Evolutionary conservation across 371 early-diverging fungal species (phyloP), one percentile per base, ranked within the genome.

Genomic region (Mucor lusitanicus): DNA sequence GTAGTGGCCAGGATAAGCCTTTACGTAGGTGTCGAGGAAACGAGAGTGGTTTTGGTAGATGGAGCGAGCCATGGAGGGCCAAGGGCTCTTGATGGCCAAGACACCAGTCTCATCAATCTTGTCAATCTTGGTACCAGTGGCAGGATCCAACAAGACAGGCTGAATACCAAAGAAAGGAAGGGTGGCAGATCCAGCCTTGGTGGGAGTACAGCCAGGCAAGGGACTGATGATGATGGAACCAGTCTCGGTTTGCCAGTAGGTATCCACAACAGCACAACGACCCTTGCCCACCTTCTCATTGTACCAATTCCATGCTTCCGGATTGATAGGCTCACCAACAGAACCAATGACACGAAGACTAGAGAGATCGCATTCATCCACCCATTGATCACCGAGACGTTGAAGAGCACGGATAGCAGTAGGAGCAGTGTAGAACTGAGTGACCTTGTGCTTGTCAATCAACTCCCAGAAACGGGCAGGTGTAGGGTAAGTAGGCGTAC

Each of bases 241-340:
- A 6, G 98, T 96, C 82, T 99, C 99, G 8, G 96, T 95, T 72
- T 90, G 90, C 94, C 94, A 95, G 86, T 96, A 97, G 11, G 98
- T 97, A 81, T 99, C 99, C 23, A 99, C 94, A 23, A 99, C 83
- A 3, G 95, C 91, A 68, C 95, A 92, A 4, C 85, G 87, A 25
- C 87, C 85, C 63, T 91, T 86, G 30, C 97, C 97, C 35, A 99
- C 95, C 48, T 91, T 88, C 54, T 89, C 86, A 74, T 91, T 83
- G 83, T 96, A 98, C 99, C 99, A 99, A 57, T 89, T 78, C 95
- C 98, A 97, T 17, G 99, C 97, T 68, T 97, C 95, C 32, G 95
- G 94, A 76, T 98, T 95, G 78, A 99, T 97, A 48, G 99, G 99
- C 83, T 99, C 99, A 46, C 99, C 99, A 11, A 99, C 99, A 44